A percentile compares a stretch with the other conserved stretches of the same genome.
Conservation (phyloP, 495 filamentous ascomycete species). For the Penicillium argentinense region DNA sequence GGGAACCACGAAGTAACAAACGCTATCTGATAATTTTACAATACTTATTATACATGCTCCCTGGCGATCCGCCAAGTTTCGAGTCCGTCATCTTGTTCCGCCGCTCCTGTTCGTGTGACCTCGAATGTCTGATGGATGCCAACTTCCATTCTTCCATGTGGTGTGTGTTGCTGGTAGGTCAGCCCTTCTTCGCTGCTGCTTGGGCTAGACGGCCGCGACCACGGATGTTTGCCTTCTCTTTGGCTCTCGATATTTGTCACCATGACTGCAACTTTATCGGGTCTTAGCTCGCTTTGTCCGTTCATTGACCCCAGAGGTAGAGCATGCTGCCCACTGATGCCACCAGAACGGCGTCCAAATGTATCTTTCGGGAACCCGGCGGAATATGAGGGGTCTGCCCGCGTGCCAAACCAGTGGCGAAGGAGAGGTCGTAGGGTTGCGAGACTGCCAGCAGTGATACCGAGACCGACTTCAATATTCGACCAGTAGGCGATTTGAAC, state of each 20-base stretch:
- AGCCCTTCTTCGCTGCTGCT: background rate
- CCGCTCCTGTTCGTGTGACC: background rate
- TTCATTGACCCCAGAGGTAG: background rate
- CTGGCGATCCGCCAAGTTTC: background rate
- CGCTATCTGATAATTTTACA: too few species aligned
- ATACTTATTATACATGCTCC: conserved; percentile 1
- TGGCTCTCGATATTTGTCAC: background rate
- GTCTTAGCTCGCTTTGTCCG: background rate
- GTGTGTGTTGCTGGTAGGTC: background rate
- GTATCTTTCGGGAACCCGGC: background rate
- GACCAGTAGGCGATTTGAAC: conserved; percentile 34
- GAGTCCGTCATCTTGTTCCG: background rate
- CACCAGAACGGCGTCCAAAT: background rate
- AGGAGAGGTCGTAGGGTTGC: conserved; percentile 38
- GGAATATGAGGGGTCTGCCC: background rate
- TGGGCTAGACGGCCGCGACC: background rate
- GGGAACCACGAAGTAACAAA: conserved; percentile 63
- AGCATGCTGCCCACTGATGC: background rate
- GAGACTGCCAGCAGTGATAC: conserved; percentile 39
- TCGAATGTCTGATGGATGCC: background rate
- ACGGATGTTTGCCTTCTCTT: background rate
- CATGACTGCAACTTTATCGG: conserved; percentile 1
- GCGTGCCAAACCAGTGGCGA: conserved; percentile 7
- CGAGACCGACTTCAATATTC: conserved; percentile 31
- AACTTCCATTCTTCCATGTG: background rate